These are phyloP conservation scores for Backusella parvicylindrica DNA, from an alignment of 192 early-diverging fungal species.

Conservation along the genomic window DNA sequence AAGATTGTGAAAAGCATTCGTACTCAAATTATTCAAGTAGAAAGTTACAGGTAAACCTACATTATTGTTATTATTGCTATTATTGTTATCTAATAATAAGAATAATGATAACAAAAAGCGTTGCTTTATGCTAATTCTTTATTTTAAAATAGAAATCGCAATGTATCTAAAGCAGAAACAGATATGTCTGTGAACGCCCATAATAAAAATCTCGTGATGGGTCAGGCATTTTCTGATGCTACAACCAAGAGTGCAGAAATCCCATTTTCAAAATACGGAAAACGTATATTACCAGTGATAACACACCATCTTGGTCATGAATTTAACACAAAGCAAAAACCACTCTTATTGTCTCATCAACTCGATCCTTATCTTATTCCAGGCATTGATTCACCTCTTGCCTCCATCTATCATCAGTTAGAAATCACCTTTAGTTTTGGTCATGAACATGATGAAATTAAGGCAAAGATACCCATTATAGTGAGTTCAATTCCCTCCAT, in stretches of 20 bases:
- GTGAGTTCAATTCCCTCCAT: constrained; percentile 10
- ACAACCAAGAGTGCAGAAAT: not conserved
- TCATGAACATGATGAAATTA: constrained; percentile 24
- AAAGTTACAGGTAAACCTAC: constrained; percentile 24
- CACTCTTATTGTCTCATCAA: constrained; percentile 9
- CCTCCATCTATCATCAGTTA: constrained; percentile 26
- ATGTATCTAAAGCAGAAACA: constrained; percentile 4
- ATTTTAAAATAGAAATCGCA: not conserved
- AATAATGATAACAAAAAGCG: no score
- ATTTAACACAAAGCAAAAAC: constrained; percentile 3
- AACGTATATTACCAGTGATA: constrained; percentile 15
- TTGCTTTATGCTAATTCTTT: not conserved
- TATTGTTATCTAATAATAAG: no score
- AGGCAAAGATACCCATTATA: constrained; percentile 26
- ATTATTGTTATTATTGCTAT: no score
- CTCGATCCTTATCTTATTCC: constrained; percentile 7
- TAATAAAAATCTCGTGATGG: constrained; percentile 4
- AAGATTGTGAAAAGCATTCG: constrained; percentile 11
- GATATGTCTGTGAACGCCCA: not conserved
- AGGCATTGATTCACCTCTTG: constrained; percentile 21
- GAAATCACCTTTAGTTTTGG: constrained; percentile 28
- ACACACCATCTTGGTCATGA: not conserved
- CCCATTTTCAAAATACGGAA: constrained; percentile 5
- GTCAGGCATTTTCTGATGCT: not conserved
- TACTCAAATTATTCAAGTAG: constrained; percentile 26